These are phyloP conservation scores for Alternaria metachromatica DNA, from an alignment of 2,329 filamentous ascomycete species.

Conservation along the genomic window DNA sequence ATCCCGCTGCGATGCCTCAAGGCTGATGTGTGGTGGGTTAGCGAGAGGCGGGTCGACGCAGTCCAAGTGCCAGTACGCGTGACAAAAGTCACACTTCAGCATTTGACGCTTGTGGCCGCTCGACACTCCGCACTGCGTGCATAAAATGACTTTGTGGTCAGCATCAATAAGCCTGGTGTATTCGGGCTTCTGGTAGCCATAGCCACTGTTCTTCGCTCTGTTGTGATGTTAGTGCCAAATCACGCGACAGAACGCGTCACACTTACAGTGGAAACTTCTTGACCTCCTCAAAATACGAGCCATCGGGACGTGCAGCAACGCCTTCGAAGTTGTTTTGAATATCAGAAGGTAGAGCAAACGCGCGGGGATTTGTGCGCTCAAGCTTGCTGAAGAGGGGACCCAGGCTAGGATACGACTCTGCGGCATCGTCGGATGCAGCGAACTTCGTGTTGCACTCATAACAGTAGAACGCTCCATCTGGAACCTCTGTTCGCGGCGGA, in stretches of 20 bases:
- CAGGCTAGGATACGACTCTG: slow-evolving; percentile 52
- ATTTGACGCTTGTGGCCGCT: slow-evolving; percentile 72
- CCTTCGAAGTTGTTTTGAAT: slow-evolving; percentile 81
- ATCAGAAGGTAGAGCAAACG: slow-evolving; percentile 72
- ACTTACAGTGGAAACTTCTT: slow-evolving; percentile 66
- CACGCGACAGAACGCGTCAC: slow-evolving; percentile 34
- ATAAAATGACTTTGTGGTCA: slow-evolving; percentile 79
- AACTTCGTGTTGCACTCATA: slow-evolving; percentile 54
- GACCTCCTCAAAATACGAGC: slow-evolving; percentile 78
- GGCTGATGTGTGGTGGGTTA: slow-evolving; percentile 68
- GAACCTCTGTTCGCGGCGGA: slow-evolving; percentile 63
- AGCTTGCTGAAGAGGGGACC: slow-evolving; percentile 68
- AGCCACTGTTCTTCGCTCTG: slow-evolving; percentile 49
- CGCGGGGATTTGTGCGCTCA: slow-evolving; percentile 72
- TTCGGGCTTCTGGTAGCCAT: slow-evolving; percentile 50
- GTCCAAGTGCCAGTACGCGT: slow-evolving; percentile 87
- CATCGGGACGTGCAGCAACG: slow-evolving; percentile 76
- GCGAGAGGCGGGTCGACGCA: slow-evolving; percentile 86
- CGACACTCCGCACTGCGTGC: slow-evolving; percentile 74
- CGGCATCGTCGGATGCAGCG: slow-evolving; percentile 33
- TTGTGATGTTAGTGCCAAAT: slow-evolving; percentile 34
- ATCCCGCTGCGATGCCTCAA: slow-evolving; percentile 62
- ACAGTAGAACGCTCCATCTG: slow-evolving; percentile 72
- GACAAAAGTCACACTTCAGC: slow-evolving; percentile 84
- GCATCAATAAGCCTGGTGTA: slow-evolving; percentile 70